Percentiles rank a stretch among this genome's conserved stretches.
These are phyloP conservation scores for Rusavskia elegans DNA, from an alignment of 495 filamentous ascomycete genomes.

Conservation along the genomic window DNA sequence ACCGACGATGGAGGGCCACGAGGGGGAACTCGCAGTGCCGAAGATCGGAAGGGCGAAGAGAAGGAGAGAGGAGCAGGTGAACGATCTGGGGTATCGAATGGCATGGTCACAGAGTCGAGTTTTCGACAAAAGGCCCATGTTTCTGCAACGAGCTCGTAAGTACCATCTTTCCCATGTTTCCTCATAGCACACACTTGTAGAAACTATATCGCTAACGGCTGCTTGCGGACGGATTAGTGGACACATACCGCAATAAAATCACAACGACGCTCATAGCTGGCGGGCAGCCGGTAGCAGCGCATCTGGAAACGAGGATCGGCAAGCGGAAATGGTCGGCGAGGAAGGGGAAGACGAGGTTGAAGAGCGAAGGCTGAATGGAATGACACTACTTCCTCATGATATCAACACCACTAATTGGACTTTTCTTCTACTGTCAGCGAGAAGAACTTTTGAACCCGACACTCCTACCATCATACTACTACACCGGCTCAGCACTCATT, in stretches of 20 bases:
- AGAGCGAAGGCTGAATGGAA: neutral
- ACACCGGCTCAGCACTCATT: neutral
- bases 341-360: neutral
- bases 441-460: too few species aligned
- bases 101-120: slow-evolving; percentile 85
- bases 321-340: slow-evolving; percentile 73
- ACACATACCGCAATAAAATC: slow-evolving; percentile 90
- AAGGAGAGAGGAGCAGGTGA: slow-evolving; percentile 67
- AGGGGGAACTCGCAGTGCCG: slow-evolving; percentile 57
- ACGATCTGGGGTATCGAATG: slow-evolving; percentile 89
- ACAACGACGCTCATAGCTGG: slow-evolving; percentile 57
- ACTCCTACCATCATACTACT: too few species aligned
- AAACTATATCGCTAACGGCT: neutral
- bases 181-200: neutral
- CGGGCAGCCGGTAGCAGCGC: slow-evolving; percentile 57
- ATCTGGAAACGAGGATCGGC: slow-evolving; percentile 79
- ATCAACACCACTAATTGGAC: too few species aligned
- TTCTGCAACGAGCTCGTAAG: slow-evolving; percentile 86
- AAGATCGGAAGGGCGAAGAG: slow-evolving; percentile 47
- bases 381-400: too few species aligned
- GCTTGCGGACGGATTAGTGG: slow-evolving; percentile 41
- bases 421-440: too few species aligned
- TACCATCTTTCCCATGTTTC: slow-evolving; percentile 12
- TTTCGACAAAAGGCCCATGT: slow-evolving; percentile 69
- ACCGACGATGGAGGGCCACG: slow-evolving; percentile 54